These are phyloP conservation scores for Hygrophila difformis DNA, from an alignment of 257 asterid species.

Conservation along the genomic window DNA sequence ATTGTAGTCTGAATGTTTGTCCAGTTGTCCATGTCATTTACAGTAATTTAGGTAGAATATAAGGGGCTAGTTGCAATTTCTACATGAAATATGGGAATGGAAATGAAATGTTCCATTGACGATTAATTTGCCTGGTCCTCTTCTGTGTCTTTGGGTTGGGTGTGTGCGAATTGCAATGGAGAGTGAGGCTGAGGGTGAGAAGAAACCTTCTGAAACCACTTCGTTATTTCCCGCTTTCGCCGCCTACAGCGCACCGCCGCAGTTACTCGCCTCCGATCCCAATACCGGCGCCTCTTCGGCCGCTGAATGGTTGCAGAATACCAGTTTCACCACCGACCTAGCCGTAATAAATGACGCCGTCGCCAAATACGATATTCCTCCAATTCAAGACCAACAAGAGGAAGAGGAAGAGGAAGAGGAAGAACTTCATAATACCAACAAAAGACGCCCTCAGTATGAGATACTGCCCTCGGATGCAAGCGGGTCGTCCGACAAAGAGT, in stretches of 20 bases:
- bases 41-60: too few relatives aligned
- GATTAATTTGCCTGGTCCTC: too few relatives aligned
- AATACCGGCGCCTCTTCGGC: slow-evolving; percentile 6
- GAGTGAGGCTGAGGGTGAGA: slow-evolving; percentile 24
- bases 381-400: slow-evolving; percentile 22
- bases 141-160: too few relatives aligned
- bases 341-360: slow-evolving; percentile 69
- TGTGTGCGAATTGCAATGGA: too few relatives aligned
- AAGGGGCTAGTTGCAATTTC: too few relatives aligned
- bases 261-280: slow-evolving; percentile 21
- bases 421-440: slow-evolving; percentile 13
- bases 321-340: slow-evolving; percentile 73
- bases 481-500: slow-evolving; percentile 29
- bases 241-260: slow-evolving; percentile 18
- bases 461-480: slow-evolving; percentile 49
- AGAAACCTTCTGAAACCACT: slow-evolving; percentile 27
- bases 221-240: slow-evolving; percentile 53
- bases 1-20: too few relatives aligned
- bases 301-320: slow-evolving; percentile 62
- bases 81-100: too few relatives aligned
- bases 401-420: slow-evolving; percentile 30
- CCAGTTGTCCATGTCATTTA: too few relatives aligned
- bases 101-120: too few relatives aligned
- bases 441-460: slow-evolving; percentile 38
- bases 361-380: slow-evolving; percentile 36